Base-by-base conservation (phyloP, 805 yeast genomes). In the Komagataella pastoris region DNA sequence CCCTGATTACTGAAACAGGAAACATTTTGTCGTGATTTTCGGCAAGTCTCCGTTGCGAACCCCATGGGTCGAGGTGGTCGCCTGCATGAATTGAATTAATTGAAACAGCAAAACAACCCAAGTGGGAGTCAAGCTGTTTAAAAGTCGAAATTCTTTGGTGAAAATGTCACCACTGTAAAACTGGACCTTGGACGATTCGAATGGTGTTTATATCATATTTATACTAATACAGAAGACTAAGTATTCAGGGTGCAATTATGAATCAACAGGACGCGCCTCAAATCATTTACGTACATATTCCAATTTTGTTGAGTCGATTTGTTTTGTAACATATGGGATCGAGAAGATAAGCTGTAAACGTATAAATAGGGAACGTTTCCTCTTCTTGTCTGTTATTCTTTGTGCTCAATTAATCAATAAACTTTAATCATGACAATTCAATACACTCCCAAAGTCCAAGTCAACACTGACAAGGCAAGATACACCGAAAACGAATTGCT, bases 401-500 rank as follows among this genome's bases (percentile, higher is more conserved):
- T 19, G 21, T 17, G 19, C 50, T 8, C 48, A 24, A 24, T 12
- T 21, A 21, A 10, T 30, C 14, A 30, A 10, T 14, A 14, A 30
- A 30, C 40, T 30, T 5, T 30, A 30, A 30, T 7, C 49, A 65
- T 64, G 67, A 64, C 68, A 47, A 59, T 61, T 54, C 63, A 63
- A 48, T 67, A 59, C 59, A 51, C 65, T 52, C 70, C 72, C 40
- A 62, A 65, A 51, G 79, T 83, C 59, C 66, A 77, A 53, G 85
- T 83, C 59, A 68, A 73, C 56, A 75, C 83, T 49, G 76, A 73
- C 63, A 79, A 76, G 56, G 70, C 80, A 51, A 64, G 62, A 52
- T 76, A 73, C 64, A 67, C 73, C 52, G 80, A 72, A 51, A 71
- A 73, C 54, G 73, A 77, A 49, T 73, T 81, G 56, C 67, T 74